Percentiles rank a stretch among this genome's conserved stretches.
These are phyloP conservation scores for Solanum bulbocastanum DNA, from an alignment of 257 asterid genomes.

Conservation along the genomic window DNA sequence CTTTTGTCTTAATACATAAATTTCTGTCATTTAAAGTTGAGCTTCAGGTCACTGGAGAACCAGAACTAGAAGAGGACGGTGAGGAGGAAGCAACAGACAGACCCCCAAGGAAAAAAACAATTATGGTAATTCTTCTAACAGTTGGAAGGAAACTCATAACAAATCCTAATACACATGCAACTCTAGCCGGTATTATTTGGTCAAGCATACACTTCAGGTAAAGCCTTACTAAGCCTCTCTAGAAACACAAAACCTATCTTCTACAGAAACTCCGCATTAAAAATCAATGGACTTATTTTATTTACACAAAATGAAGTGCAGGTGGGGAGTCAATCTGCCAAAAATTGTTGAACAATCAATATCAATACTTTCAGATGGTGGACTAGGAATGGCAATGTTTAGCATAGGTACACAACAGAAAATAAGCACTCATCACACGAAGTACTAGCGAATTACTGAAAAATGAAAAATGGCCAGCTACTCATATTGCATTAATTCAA, in stretches of 20 bases:
- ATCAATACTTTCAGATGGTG: constrained; percentile 68
- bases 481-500: not conserved
- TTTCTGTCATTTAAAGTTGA: constrained; percentile 24
- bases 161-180: constrained; percentile 81
- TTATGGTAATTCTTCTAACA: constrained; percentile 22
- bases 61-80: constrained; percentile 18
- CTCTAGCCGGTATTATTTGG: constrained; percentile 68
- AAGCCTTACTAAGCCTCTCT: not conserved
- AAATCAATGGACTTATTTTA: constrained; percentile 1
- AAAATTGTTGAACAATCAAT: constrained; percentile 46
- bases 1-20: not conserved
- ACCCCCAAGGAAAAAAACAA: constrained; percentile 20
- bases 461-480: not conserved
- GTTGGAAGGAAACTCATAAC: constrained; percentile 57
- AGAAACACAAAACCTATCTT: not conserved
- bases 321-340: constrained; percentile 59
- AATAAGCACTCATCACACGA: constrained; percentile 4
- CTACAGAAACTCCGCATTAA: not conserved
- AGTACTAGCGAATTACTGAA: not conserved
- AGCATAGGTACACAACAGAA: constrained; percentile 56
- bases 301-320: constrained; percentile 23
- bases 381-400: constrained; percentile 98
- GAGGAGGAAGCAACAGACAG: constrained; percentile 22
- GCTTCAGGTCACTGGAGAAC: constrained; percentile 28
- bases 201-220: constrained; percentile 79